A percentile compares a stretch with the other conserved stretches of the same genome.
Evolutionary conservation across 1,284 basidiomycete species (phyloP).

Genomic region (Ustilago vetiveriae): DNA sequence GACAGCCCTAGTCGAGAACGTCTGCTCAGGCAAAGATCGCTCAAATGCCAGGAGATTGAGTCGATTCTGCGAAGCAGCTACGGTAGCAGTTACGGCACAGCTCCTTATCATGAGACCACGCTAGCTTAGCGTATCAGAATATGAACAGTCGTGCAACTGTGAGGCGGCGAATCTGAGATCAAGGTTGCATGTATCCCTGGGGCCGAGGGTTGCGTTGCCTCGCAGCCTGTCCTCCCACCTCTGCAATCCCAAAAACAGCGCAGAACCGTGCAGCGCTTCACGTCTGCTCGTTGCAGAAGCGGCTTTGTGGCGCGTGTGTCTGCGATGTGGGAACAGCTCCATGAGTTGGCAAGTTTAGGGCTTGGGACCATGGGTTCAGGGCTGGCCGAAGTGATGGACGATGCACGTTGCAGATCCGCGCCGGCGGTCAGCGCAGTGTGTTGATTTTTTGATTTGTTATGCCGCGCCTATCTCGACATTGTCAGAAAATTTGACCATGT

Average conservation of each 20-base stretch:
- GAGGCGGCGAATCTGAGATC: too few relatives aligned
- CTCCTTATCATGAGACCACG: constrained; percentile 20
- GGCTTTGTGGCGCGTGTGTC: too few relatives aligned
- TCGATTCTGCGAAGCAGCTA: constrained; percentile 7
- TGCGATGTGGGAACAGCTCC: too few relatives aligned
- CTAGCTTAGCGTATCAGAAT: not conserved
- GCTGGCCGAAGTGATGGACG: not conserved
- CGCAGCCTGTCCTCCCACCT: not conserved
- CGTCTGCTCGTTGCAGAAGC: too few relatives aligned
- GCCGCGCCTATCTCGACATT: too few relatives aligned
- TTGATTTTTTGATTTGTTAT: too few relatives aligned
- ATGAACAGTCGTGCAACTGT: not conserved
- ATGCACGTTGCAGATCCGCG: constrained; percentile 6
- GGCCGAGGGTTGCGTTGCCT: constrained; percentile 17
- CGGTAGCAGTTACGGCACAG: not conserved
- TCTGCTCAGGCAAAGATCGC: constrained; percentile 1
- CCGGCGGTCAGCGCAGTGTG: not conserved
- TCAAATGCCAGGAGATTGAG: constrained; percentile 1
- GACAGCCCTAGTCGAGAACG: too few relatives aligned
- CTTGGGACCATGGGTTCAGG: not conserved
- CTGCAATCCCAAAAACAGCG: constrained; percentile 5
- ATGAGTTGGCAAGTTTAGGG: too few relatives aligned
- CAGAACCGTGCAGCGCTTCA: constrained; percentile 1
- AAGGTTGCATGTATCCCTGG: constrained; percentile 7
- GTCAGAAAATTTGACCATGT: too few relatives aligned